phyloP scores from a whole-genome alignment of 2,329 filamentous ascomycete species.

The Pseudogymnoascus sp. region DNA sequence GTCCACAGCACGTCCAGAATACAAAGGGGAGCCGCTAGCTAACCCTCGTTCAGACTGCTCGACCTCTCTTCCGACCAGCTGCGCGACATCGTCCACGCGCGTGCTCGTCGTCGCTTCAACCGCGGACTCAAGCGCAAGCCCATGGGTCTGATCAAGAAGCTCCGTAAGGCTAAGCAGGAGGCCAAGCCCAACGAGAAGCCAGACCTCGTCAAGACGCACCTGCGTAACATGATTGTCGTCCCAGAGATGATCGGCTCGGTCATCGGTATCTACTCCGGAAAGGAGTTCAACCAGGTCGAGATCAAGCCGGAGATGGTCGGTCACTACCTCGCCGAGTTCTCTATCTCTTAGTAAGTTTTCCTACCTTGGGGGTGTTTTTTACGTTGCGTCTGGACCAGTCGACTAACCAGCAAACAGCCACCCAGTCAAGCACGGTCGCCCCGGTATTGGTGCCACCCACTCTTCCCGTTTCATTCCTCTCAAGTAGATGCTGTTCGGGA shows the following conservation, averaged over 20 bases:
- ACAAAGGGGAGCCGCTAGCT: conserved; percentile 29
- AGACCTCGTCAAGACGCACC: conserved; percentile 97
- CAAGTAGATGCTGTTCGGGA: conserved; percentile 59
- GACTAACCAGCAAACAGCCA: conserved; percentile 61
- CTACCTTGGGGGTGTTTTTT: neutral
- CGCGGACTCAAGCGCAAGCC: conserved; percentile 99
- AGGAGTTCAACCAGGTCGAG: conserved; percentile 99
- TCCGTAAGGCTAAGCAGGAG: conserved; percentile 98
- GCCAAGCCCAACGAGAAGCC: conserved; percentile 99
- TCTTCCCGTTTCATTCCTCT: conserved; percentile 99
- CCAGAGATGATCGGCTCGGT: conserved; percentile 99
- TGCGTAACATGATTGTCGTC: conserved; percentile 99
- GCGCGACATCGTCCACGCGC: conserved; percentile 98
- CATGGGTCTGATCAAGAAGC: conserved; percentile 99
- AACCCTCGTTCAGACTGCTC: conserved; percentile 62
- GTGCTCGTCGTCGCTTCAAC: conserved; percentile 98
- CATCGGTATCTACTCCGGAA: conserved; percentile 98
- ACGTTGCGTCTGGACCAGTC: neutral
- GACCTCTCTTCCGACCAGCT: conserved; percentile 98
- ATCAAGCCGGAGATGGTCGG: conserved; percentile 99
- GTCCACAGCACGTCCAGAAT: conserved; percentile 21
- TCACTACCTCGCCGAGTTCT: conserved; percentile 99
- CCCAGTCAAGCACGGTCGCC: conserved; percentile 99
- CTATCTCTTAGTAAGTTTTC: conserved; percentile 93
- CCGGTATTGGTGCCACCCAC: conserved; percentile 99